Evolutionary conservation across 768 basidiomycete species (phyloP), one percentile per base, ranked within the genome.

Genomic region (Serendipita vermifera): DNA sequence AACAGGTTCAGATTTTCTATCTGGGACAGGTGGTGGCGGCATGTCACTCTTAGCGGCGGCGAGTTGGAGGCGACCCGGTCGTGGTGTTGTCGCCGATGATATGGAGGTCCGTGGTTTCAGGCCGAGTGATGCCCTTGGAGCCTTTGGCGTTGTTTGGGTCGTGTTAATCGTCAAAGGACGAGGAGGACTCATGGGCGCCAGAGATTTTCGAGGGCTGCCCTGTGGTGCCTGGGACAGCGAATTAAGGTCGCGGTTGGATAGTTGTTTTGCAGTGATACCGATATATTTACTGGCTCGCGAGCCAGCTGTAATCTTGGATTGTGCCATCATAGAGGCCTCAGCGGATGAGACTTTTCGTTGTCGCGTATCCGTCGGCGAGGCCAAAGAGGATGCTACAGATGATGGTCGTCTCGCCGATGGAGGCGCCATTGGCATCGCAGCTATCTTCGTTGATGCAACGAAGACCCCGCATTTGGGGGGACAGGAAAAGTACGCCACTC

Each of bases 401-500:
- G 84, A 72, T 0, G 92, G 86, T 14, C 89, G 77, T 55, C 62
- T 69, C 33, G 71, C 61, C 20, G 77, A 71, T 1, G 74, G 76
- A 11, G 70, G 64, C 14, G 82, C 79, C 17, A 81, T 80, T 2
- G 85, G 89, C 4, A 87, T 81, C 3, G 79, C 63, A 2, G 90
- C 86, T 17, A 99, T 78, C 67, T 96, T 96, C 32, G 78, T 71
- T 1, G 81, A 73, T 4, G 86, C 80, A 20, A 94, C 85, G 65
- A 98, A 99, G 35, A 99, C 88, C 26, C 94, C 94, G 59, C 90
- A 93, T 40, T 80, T 77, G 0, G 81, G 79, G 15, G 88, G 79
- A 67, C 93, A 97, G 1, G 71, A 62, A 62, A 99, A 99, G 67
- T 99, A 39, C 9, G 55, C 54, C 1, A 60, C 33, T 22, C 51